Evolutionary conservation across 306 rosid species (phyloP), one percentile per base, ranked within the genome.

Genomic region (Ormosia semicastrata): DNA sequence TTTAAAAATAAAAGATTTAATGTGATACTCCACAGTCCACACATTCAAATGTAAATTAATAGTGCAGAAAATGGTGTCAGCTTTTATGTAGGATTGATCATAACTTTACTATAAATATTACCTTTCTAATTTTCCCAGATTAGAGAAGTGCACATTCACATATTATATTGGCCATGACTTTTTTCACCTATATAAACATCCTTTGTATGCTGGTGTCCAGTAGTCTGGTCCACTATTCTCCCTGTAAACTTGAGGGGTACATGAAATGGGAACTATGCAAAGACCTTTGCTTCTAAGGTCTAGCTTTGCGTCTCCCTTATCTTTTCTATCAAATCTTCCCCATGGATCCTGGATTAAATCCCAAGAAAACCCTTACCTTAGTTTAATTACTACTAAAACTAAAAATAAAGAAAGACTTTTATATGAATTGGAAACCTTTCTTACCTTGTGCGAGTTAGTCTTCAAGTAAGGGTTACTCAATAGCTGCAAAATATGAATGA

Each of bases 141-240:
- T 68, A 32, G 63, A 66, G 49, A 64, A 75, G 5, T 60, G 58
- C 74, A 2, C 30, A 70, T n/a, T 32, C 57, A 68, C 77, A 74
- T 54, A 59, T 66, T 69, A 60, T 40, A 6, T 62, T 49, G 30
- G 50, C 14, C 77, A 56, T 65, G 65, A 41, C 69, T 2, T 34
- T 29, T 54, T 79, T 86, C 79, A 93, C 84, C 98, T 85, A 80
- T 90, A 95, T 76, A 90, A 88, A 89, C 98, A 89, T 8, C 99
- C 98, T 90, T 97, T 85, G 33, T 91, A 95, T 1, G 94, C 80
- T 44, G 98, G 98, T 10, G 99, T 89, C 99, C 97, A 95, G 76
- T 91, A 92, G 67, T 95, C 97, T n/a, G 99, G 92, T 53, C 90
- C 97, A 11, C 82, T 86, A 53, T 89, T 92, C 56, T 95, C 99